These are phyloP conservation scores for Diplodia seriata DNA, from an alignment of 2,329 filamentous ascomycete species.

Conservation along the genomic window DNA sequence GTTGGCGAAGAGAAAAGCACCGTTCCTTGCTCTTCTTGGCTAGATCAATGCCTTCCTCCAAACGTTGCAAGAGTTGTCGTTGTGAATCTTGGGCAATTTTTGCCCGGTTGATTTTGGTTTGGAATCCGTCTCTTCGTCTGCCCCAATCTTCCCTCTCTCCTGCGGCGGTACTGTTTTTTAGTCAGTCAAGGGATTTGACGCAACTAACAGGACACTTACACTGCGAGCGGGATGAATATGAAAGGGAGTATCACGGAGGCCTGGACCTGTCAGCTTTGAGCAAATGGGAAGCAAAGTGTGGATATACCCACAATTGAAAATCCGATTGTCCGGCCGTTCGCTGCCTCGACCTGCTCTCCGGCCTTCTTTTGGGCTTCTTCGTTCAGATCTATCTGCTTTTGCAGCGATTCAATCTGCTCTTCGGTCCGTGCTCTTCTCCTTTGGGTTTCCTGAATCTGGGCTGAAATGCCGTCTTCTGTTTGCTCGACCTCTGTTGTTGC, in stretches of 20 bases:
- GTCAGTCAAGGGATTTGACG: neutral
- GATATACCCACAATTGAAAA: conserved; percentile 4
- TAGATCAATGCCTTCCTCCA: neutral
- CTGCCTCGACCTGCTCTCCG: neutral
- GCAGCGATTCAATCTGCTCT: conserved; percentile 16
- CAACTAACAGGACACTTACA: neutral
- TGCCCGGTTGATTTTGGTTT: conserved; percentile 13
- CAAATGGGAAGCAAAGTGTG: too few relatives aligned
- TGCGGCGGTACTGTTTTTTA: neutral
- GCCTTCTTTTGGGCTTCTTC: neutral
- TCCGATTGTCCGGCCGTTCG: conserved; percentile 13
- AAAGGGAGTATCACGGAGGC: conserved; percentile 15
- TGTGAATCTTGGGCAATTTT: conserved; percentile 9
- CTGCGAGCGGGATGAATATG: conserved; percentile 16
- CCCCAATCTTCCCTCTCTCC: conserved; percentile 10
- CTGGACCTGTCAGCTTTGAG: neutral
- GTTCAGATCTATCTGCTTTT: conserved; percentile 20
- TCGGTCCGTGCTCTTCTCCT: neutral
- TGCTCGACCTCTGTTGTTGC: neutral
- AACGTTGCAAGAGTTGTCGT: neutral
- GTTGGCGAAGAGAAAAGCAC: neutral
- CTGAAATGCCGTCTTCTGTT: neutral
- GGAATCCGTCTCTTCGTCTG: conserved; percentile 6
- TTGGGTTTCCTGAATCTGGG: conserved; percentile 2
- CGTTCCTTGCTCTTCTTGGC: conserved; percentile 3